Conservation (phyloP, 2,329 filamentous ascomycete genomes). For the Beauveria medogensis region DNA sequence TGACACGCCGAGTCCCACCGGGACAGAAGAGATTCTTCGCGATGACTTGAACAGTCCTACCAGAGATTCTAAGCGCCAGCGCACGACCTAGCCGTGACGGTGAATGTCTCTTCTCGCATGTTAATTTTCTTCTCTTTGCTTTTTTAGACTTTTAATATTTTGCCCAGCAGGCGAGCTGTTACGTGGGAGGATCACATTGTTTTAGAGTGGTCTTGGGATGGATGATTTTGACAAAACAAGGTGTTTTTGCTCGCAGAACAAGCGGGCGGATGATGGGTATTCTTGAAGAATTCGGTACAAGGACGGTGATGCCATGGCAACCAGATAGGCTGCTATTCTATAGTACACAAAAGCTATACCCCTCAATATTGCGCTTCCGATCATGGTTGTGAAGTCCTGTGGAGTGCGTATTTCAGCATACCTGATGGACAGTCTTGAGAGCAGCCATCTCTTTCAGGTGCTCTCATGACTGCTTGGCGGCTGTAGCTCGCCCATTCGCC, state of each 20-base stretch:
- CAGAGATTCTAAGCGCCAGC: constrained; percentile 9
- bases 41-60: constrained; percentile 27
- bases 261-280: neutral
- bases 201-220: neutral
- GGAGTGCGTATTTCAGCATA: too few species aligned
- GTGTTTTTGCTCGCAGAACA: neutral
- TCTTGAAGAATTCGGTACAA: neutral
- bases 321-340: neutral
- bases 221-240: neutral
- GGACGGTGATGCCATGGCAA: neutral
- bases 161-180: neutral
- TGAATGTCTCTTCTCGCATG: neutral
- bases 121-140: neutral
- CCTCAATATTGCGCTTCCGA: neutral
- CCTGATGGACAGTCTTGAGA: too few species aligned
- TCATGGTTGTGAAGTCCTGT: neutral
- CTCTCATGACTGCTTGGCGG: neutral
- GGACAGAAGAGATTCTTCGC: constrained; percentile 43
- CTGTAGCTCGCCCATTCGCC: neutral
- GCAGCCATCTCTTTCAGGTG: neutral
- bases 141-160: neutral
- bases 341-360: neutral
- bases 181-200: neutral
- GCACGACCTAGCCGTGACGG: neutral
- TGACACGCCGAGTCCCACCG: constrained; percentile 37